Conservation (phyloP, 2,329 filamentous ascomycete species). For the Botrytis fabae region DNA sequence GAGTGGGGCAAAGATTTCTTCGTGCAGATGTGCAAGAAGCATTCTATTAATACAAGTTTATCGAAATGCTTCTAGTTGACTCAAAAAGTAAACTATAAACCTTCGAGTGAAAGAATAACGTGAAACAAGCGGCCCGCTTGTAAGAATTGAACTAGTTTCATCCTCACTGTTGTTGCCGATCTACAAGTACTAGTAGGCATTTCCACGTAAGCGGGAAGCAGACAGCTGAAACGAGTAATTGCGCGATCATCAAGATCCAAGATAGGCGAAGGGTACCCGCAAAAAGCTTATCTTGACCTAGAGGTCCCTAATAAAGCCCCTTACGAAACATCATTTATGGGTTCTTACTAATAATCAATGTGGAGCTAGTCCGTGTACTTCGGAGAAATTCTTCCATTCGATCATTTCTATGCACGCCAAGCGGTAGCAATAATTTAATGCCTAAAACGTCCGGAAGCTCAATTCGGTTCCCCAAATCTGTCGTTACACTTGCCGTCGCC, state of each 20-base stretch:
- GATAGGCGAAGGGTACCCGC: slow-evolving; percentile 1
- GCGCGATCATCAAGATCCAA: background rate
- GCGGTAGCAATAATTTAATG: background rate
- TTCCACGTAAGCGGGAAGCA: background rate
- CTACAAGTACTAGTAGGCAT: background rate
- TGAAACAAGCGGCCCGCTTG: background rate
- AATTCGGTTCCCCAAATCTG: background rate
- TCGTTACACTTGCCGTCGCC: background rate
- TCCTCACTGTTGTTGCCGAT: background rate
- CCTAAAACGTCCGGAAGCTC: background rate
- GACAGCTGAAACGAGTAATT: background rate
- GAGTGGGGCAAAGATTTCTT: background rate
- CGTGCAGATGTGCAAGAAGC: background rate
- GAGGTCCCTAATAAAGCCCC: too few relatives aligned
- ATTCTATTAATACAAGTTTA: background rate
- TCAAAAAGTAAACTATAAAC: background rate
- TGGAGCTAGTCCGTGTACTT: background rate
- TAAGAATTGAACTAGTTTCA: background rate
- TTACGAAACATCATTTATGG: background rate
- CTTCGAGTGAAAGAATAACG: background rate
- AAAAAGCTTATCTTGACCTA: background rate
- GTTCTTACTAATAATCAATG: background rate
- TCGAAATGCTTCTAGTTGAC: background rate
- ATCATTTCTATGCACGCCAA: background rate
- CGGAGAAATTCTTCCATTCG: background rate